phyloP scores from a whole-genome alignment of 1,139 yeast genomes.

The Suhomyces wounanorum region DNA sequence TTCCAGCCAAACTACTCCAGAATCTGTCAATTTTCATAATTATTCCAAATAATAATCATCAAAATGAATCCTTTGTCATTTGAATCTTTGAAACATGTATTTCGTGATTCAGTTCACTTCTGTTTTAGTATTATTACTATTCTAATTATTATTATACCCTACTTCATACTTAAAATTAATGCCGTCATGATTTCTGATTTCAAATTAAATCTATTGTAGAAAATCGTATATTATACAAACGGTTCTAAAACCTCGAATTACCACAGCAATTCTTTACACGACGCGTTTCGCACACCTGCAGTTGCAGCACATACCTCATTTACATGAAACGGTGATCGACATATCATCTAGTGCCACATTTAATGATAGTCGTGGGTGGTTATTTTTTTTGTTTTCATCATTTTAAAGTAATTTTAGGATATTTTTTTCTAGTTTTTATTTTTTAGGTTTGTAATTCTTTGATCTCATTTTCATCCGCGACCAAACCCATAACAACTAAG shows the following conservation, averaged over 20 bases:
- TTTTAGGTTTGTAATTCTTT: slow-evolving; percentile 44
- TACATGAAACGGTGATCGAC: neutral
- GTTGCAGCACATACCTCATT: neutral
- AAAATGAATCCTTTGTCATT: neutral
- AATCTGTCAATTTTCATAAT: slow-evolving; percentile 9
- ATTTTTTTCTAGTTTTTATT: neutral
- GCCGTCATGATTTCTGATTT: neutral
- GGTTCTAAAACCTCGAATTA: neutral
- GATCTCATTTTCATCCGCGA: slow-evolving; percentile 73
- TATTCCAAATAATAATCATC: neutral
- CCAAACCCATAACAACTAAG: slow-evolving; percentile 94
- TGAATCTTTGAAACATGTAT: neutral
- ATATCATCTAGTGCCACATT: neutral
- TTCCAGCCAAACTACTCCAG: slow-evolving; percentile 24
- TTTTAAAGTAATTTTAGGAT: neutral
- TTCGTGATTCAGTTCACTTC: neutral
- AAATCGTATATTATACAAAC: slow-evolving; percentile 4
- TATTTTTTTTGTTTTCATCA: neutral
- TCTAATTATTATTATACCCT: neutral
- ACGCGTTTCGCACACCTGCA: neutral
- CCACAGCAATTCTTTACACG: neutral
- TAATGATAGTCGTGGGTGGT: neutral
- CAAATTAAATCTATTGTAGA: neutral
- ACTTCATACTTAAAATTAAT: neutral
- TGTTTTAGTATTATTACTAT: neutral